Evolutionary conservation across 176 grass and related monocot genomes (phyloP), one percentile per base, ranked within the genome.

Genomic region (Carex myosuroides): DNA sequence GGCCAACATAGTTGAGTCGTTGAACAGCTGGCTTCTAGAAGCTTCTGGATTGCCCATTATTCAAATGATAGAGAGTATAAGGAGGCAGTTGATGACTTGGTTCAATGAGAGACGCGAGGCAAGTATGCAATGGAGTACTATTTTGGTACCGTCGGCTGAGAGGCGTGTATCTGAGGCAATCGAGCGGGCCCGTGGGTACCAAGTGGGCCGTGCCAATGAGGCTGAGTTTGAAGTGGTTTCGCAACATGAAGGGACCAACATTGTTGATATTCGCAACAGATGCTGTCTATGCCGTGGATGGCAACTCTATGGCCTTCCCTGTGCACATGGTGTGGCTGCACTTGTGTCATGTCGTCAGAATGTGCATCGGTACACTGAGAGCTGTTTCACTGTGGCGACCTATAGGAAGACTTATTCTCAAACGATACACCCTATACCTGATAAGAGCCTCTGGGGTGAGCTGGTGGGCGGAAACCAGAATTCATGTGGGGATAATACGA

Each of bases 391-490:
- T 0, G 93, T 98, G 2, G 89, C 91, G 2, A 95, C 88, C 0
- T 98, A 98, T 76, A 90, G 96, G 80, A 98, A 98, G 85, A 92
- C 96, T 0, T 98, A 98, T 87, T 95, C 91, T 0, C 91, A 95
- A 72, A 98, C 96, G 7, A 95, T 98, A 83, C 96, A 98, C 74
- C 96, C 96, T 6, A 95, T 98, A 85, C 96, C 96, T 1, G 96
- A 98, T 85, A 95, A 83, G 82, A 92, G 88, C 65, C 85, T 89
- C 35, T 99, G 93, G 96, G 87, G 69, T 33, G 96, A 99, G 52
- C 76, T 53, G 13, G 59, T 86, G 3, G 89, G 90, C 46, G 73
- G 73, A 33, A 78, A 74, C 70, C 70, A 80, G 73, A 82, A n/a
- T 35, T 87, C 86, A 54, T 79, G 35, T 50, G 86, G 64, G 8